phyloP scores from a whole-genome alignment of 257 asterid genomes.

The Solanum infundibuliforme region DNA sequence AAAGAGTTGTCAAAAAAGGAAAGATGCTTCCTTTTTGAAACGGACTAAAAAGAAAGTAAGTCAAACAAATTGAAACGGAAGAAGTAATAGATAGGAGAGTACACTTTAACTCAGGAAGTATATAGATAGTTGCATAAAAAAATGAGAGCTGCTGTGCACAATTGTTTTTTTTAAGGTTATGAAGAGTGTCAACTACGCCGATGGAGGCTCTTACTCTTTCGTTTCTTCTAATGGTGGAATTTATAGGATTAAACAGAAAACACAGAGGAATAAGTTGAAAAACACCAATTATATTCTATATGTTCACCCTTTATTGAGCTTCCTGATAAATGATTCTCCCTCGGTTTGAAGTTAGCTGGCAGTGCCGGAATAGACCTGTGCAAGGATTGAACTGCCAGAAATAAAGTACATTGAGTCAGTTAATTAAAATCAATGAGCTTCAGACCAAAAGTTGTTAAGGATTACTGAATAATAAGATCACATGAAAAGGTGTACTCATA shows the following conservation, averaged over 20 bases:
- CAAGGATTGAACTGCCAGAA: slow-evolving; percentile 42
- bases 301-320: slow-evolving; percentile 7
- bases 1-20: not conserved
- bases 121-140: not conserved
- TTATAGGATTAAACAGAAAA: not conserved
- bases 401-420: not conserved
- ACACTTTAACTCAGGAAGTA: not conserved
- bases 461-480: not conserved
- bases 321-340: slow-evolving; percentile 53
- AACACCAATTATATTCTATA: not conserved
- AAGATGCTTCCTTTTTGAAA: not conserved
- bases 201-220: not conserved
- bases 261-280: not conserved
- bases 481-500: not conserved
- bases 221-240: not conserved
- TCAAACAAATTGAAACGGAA: not conserved
- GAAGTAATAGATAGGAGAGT: not conserved
- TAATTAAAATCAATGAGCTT: not conserved
- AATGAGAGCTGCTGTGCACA: not conserved
- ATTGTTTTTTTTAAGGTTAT: not conserved
- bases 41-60: not conserved
- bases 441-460: not conserved
- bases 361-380: slow-evolving; percentile 62
- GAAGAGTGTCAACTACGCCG: not conserved
- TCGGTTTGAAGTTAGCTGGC: slow-evolving; percentile 55